Percentiles rank a stretch among this genome's conserved stretches.
These are phyloP conservation scores for Lipomyces sp. DNA, from an alignment of 805 yeast genomes.

Conservation along the genomic window DNA sequence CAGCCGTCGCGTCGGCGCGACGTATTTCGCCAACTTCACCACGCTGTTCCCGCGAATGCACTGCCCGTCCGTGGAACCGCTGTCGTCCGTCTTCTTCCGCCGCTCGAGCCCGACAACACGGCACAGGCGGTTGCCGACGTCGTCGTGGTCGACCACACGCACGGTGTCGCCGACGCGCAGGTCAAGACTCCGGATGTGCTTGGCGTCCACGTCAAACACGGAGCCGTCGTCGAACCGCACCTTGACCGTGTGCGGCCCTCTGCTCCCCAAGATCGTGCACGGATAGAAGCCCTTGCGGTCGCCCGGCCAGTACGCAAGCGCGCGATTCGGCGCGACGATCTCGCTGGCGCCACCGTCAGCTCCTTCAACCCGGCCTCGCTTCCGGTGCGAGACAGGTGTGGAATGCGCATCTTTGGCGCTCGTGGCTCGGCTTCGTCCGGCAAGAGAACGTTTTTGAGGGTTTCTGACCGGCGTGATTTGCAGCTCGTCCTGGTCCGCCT, in stretches of 20 bases:
- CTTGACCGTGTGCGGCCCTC: background rate
- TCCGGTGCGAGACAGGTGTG: no score
- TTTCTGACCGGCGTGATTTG: no score
- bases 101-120: no score
- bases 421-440: background rate
- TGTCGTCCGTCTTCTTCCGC: no score
- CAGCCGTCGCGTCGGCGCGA: no score
- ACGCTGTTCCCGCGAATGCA: no score
- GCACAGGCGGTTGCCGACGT: no score
- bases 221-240: conserved; percentile 19
- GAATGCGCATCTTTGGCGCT: no score
- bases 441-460: background rate
- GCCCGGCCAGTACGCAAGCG: conserved; percentile 19
- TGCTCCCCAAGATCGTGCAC: background rate
- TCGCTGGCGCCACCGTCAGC: background rate
- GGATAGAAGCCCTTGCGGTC: conserved; percentile 12
- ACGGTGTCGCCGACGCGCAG: conserved; percentile 18
- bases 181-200: conserved; percentile 13
- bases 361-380: no score
- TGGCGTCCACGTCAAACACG: background rate
- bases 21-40: no score
- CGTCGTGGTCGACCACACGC: conserved; percentile 1
- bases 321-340: conserved; percentile 11
- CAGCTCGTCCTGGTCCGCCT: background rate
- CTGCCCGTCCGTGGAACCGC: no score